Evolutionary conservation across 2,329 filamentous ascomycete genomes (phyloP).

Genomic region (Pseudopithomyces chartarum): DNA sequence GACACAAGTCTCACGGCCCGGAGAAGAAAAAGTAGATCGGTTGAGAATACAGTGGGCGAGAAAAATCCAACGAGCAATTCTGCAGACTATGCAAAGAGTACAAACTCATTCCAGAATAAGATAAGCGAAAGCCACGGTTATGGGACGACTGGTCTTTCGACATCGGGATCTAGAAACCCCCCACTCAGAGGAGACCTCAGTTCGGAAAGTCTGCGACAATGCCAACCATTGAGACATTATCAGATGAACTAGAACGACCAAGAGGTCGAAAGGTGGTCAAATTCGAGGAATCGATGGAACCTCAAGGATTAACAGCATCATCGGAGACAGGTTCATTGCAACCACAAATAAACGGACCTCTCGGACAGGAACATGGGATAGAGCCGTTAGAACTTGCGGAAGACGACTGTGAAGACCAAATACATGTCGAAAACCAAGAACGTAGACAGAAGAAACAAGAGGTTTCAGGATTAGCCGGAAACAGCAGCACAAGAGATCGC

Average conservation of each 20-base stretch:
- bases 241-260: too few species aligned
- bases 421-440: not conserved
- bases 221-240: not conserved
- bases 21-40: not conserved
- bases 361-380: too few species aligned
- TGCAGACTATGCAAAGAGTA: not conserved
- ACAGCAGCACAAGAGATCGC: not conserved
- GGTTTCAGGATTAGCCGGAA: not conserved
- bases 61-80: not conserved
- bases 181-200: not conserved
- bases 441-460: not conserved
- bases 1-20: not conserved
- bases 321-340: too few species aligned
- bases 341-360: too few species aligned
- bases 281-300: too few species aligned
- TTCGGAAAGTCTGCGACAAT: not conserved
- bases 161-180: not conserved
- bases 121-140: not conserved
- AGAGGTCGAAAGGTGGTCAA: too few species aligned
- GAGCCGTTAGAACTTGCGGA: too few species aligned
- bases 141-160: too few species aligned
- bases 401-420: not conserved
- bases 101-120: not conserved
- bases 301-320: too few species aligned
- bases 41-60: not conserved